Evolutionary conservation across 805 yeast genomes (phyloP).

Genomic region (Saccharomycopsis lassenensis): DNA sequence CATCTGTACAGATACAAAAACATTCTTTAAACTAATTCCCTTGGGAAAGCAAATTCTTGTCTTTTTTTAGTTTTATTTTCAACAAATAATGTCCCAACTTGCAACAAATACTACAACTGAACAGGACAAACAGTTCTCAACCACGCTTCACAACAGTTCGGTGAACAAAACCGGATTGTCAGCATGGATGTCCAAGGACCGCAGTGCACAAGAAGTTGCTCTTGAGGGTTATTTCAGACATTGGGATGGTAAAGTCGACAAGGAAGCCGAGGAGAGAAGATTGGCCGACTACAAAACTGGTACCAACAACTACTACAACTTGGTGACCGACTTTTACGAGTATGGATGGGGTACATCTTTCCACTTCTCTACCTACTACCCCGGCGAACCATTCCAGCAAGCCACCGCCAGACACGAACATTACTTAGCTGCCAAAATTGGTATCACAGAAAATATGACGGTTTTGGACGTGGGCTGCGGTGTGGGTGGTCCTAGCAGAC

Average conservation of each 20-base stretch:
- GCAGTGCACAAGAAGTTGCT: conserved; percentile 72
- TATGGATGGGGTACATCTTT: conserved; percentile 99
- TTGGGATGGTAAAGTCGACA: conserved; percentile 87
- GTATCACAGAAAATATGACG: conserved; percentile 64
- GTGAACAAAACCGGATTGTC: conserved; percentile 58
- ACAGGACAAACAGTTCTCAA: conserved; percentile 46
- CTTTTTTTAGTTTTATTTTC: too few species aligned
- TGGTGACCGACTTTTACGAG: conserved; percentile 96
- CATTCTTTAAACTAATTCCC: too few species aligned
- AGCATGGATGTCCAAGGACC: conserved; percentile 70
- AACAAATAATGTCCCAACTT: conserved; percentile 1
- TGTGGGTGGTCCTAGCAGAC: conserved; percentile 99
- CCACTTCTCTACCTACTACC: conserved; percentile 91
- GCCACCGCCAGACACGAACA: conserved; percentile 98
- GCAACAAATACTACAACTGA: conserved; percentile 9
- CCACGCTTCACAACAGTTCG: conserved; percentile 64
- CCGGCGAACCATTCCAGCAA: conserved; percentile 88
- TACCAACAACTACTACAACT: conserved; percentile 92
- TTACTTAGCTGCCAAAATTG: conserved; percentile 80
- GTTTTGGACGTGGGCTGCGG: conserved; percentile 99
- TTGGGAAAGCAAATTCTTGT: too few species aligned
- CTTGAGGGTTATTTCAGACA: conserved; percentile 86
- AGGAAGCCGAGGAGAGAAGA: conserved; percentile 61
- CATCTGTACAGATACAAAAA: too few species aligned
- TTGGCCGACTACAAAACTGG: conserved; percentile 78